Evolutionary conservation across 2,329 filamentous ascomycete genomes (phyloP).

Genomic region (Endoconidiophora laricicola): DNA sequence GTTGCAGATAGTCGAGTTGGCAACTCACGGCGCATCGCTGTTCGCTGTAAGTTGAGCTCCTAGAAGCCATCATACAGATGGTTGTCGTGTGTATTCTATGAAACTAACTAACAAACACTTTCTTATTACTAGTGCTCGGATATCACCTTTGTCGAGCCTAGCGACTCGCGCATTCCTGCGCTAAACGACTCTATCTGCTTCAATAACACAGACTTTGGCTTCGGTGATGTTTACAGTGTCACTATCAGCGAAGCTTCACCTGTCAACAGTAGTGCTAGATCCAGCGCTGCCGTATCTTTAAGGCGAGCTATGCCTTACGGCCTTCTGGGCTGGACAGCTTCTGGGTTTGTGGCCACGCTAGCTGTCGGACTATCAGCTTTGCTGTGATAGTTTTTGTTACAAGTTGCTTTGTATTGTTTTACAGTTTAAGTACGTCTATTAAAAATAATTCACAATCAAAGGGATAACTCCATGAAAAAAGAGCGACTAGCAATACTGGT

Average conservation of each 20-base stretch:
- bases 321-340: neutral
- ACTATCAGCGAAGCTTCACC: conserved; percentile 9
- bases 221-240: conserved; percentile 44
- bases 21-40: conserved; percentile 56
- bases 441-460: too few species aligned
- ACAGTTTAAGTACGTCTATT: too few species aligned
- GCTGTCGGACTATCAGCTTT: neutral
- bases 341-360: neutral
- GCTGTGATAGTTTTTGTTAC: neutral
- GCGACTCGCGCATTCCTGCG: conserved; percentile 38
- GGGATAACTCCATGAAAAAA: too few species aligned
- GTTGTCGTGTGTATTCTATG: neutral
- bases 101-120: neutral
- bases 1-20: conserved; percentile 60
- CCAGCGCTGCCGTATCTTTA: neutral
- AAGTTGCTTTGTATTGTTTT: too few species aligned
- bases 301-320: neutral
- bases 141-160: conserved; percentile 47
- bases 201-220: conserved; percentile 52
- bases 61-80: neutral
- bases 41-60: conserved; percentile 44
- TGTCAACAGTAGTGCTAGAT: conserved; percentile 2
- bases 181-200: conserved; percentile 46
- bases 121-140: conserved; percentile 51
- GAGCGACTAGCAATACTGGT: too few species aligned